Conservation (phyloP, 2,329 filamentous ascomycete species). For the Cryphonectria nitschkei region DNA sequence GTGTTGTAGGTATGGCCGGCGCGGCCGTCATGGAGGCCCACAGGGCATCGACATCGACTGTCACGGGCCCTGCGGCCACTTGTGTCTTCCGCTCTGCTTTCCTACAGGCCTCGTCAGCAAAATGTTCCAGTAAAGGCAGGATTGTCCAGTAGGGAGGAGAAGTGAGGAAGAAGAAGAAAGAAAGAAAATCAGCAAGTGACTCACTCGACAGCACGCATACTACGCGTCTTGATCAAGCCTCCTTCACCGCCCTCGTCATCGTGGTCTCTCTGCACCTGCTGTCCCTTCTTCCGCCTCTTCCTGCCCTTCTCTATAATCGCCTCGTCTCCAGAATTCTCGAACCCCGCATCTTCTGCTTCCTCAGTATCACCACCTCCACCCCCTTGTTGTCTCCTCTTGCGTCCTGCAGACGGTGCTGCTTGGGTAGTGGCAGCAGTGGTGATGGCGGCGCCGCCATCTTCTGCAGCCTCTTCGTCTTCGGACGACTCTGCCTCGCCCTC, state of each 20-base stretch:
- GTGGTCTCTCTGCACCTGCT: slow-evolving; percentile 36
- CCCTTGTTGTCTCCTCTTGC: slow-evolving; percentile 36
- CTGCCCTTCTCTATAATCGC: slow-evolving; percentile 66
- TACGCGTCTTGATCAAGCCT: slow-evolving; percentile 71
- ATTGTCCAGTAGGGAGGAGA: neutral
- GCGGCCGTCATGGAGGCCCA: slow-evolving; percentile 68
- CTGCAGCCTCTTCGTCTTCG: slow-evolving; percentile 55
- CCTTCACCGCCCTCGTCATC: slow-evolving; percentile 63
- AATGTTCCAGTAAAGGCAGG: neutral
- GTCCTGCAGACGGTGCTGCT: slow-evolving; percentile 34
- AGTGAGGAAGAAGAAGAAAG: neutral
- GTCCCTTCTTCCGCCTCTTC: slow-evolving; percentile 48
- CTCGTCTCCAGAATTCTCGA: slow-evolving; percentile 75
- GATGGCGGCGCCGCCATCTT: slow-evolving; percentile 35
- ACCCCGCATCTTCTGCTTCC: slow-evolving; percentile 52
- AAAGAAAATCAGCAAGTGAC: slow-evolving; percentile 31
- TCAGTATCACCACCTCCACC: slow-evolving; percentile 29
- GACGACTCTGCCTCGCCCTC: slow-evolving; percentile 44
- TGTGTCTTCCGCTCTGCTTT: slow-evolving; percentile 61
- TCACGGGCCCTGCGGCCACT: slow-evolving; percentile 61
- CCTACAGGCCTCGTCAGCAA: slow-evolving; percentile 39
- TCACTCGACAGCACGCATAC: slow-evolving; percentile 68
- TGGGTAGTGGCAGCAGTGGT: slow-evolving; percentile 32
- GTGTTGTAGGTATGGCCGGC: slow-evolving; percentile 38
- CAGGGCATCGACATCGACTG: slow-evolving; percentile 71